Base-by-base conservation (phyloP, 2,329 filamentous ascomycete genomes). In the Exutisphaerella laricina region DNA sequence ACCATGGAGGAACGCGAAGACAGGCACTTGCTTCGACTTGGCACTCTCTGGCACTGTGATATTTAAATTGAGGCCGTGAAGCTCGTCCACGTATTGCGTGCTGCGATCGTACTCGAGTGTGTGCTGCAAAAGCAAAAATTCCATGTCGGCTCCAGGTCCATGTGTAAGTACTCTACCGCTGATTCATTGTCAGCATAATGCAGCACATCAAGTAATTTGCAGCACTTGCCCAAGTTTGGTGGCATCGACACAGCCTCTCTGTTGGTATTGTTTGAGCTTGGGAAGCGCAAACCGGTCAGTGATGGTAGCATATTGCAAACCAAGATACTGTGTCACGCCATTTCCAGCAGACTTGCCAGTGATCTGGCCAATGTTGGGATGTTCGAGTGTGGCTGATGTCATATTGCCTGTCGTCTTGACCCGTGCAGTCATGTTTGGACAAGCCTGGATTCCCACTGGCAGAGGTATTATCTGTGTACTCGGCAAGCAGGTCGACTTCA, bases 1-100 rank as follows among this genome's bases (percentile, higher is more conserved):
- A 0, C 75, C 75, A 45, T 78, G 73, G 4, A 78, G 66, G 48
- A 74, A 75, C 1, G 74, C 65, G 28, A 76, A 63, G 0, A 77
- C 73, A 0, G 74, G 75, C 2, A 77, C 58, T 4, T 65, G 66
- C 9, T 59, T 56, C 4, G 40, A 14, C 3, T 33, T 20, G 13
- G 8, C 4, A 12, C 18, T 23, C 1, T 29, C 34, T 1, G 74
- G 74, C 0, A 71, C 62, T 0, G 70, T 69, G 35, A 78, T 69
- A 46, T 76, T 77, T 13, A 78, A 57, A 36, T 73, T 75, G 17
- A 79, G 58, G 22, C 74, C 69, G 37, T 77, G 69, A 3, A 67
- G 50, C 16, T 74, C 73, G 8, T 70, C 75, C 14, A 35, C 21
- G 17, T 35, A 39, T 68, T 63, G 4, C 43, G 18, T 1, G 64